Base-by-base conservation (phyloP, 2,329 filamentous ascomycete species). In the Scedosporium aurantiacum region DNA sequence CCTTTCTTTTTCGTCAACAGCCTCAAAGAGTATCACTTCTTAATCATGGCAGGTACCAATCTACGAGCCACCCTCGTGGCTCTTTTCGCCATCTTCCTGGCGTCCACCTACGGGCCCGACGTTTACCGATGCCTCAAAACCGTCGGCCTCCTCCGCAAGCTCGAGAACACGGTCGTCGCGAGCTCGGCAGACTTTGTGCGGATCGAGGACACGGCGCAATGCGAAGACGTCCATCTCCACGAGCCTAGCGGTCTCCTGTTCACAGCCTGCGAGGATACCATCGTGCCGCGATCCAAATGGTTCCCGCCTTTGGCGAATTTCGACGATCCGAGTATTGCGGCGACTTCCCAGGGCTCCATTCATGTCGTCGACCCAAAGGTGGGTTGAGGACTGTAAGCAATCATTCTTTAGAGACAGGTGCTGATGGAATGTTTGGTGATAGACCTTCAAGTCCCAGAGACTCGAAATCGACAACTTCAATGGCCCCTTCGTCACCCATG, bases 181-280 rank as follows among this genome's bases (percentile, higher is more conserved):
- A 57, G 65, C 5, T 47, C 61, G 2, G 63, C 71, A 3, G 71
- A 74, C 23, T 66, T 81, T 1, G 65, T 75, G 5, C 63, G 67
- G 8, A 80, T 86, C 8, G 68, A 75, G 0, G 78, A 82, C 63
- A 85, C 83, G 0, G 68, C 74, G 2, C 74, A 82, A 16, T 86
- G 83, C 66, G 84, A 87, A 65, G 84, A 87, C 63, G 57, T 87
- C 3, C 82, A 86, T 65, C 76, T 82, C 61, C 78, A 85, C 63
- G 67, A 67, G 1, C 68, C 75, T 0, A 79, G 76, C 16, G 74
- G 77, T 0, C 62, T 76, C 6, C 68, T 87, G 1, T 86, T 84
- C 66, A 78, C 81, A 0, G 82, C 82, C 0, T 87, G 83, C 64
- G 77, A 83, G 54, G 79, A 79, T 41, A 67, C 71, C 1, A 65